A percentile compares a stretch with the other conserved stretches of the same genome.
Evolutionary conservation across 768 basidiomycete species (phyloP).

Genomic region (Dacryopinax primogenitus): DNA sequence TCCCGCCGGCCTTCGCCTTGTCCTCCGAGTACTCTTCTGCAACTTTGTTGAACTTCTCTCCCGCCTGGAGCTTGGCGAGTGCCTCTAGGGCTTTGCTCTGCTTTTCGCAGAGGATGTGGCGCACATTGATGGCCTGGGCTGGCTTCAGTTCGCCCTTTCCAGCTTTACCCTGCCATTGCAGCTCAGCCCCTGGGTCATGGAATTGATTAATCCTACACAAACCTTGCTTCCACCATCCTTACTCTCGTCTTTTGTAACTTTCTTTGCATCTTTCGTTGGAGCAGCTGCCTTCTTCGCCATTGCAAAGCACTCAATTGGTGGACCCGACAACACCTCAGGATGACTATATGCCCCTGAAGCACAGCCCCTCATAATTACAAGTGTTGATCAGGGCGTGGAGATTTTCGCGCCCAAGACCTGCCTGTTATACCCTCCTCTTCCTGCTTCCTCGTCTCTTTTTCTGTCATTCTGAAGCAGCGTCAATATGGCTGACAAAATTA

Average conservation of each 20-base stretch:
- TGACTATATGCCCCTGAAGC: background rate
- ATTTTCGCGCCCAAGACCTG: background rate
- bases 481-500: conserved; percentile 84
- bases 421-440: background rate
- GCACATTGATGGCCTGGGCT: conserved; percentile 71
- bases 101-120: conserved; percentile 81
- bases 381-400: background rate
- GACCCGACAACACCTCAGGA: background rate
- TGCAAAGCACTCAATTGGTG: background rate
- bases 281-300: background rate
- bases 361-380: background rate
- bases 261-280: background rate
- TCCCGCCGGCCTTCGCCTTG: conserved; percentile 82
- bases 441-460: background rate
- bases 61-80: conserved; percentile 67
- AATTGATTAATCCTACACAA: background rate
- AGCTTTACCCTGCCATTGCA: background rate
- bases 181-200: background rate
- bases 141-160: conserved; percentile 52
- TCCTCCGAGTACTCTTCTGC: conserved; percentile 85
- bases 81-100: conserved; percentile 70
- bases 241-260: background rate
- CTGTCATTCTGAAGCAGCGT: background rate
- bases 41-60: conserved; percentile 74
- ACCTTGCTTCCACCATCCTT: background rate